Evolutionary conservation across 345 rosid species (phyloP).

Genomic region (Eucalyptus marginata): DNA sequence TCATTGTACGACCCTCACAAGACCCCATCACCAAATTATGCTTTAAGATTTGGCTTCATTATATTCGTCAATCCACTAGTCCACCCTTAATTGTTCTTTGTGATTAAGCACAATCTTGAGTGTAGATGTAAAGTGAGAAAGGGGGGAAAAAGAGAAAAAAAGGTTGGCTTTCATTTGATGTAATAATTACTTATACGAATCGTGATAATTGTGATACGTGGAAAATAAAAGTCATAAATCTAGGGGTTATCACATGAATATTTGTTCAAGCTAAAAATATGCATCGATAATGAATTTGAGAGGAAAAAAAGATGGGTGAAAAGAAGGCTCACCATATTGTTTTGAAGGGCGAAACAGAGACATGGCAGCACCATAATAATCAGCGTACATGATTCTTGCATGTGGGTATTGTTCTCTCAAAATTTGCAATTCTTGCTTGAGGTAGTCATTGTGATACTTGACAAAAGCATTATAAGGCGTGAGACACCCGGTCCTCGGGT

Average conservation of each 20-base stretch:
- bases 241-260: neutral
- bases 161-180: neutral
- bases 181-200: neutral
- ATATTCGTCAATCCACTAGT: neutral
- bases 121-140: neutral
- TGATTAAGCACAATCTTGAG: neutral
- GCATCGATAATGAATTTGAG: neutral
- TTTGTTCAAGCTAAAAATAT: neutral
- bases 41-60: neutral
- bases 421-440: slow-evolving; percentile 16
- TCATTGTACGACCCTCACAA: too few species aligned
- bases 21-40: neutral
- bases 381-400: slow-evolving; percentile 33
- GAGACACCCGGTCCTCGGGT: slow-evolving; percentile 34
- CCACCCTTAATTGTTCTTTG: neutral
- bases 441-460: slow-evolving; percentile 27
- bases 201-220: neutral
- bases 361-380: slow-evolving; percentile 32
- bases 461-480: slow-evolving; percentile 30
- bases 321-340: slow-evolving; percentile 26
- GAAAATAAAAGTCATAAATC: neutral
- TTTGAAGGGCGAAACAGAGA: slow-evolving; percentile 21
- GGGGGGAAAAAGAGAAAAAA: neutral
- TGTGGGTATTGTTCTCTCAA: slow-evolving; percentile 37
- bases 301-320: neutral